Base-by-base conservation (phyloP, 2,329 filamentous ascomycete genomes). In the Orbilia blumenaviensis region DNA sequence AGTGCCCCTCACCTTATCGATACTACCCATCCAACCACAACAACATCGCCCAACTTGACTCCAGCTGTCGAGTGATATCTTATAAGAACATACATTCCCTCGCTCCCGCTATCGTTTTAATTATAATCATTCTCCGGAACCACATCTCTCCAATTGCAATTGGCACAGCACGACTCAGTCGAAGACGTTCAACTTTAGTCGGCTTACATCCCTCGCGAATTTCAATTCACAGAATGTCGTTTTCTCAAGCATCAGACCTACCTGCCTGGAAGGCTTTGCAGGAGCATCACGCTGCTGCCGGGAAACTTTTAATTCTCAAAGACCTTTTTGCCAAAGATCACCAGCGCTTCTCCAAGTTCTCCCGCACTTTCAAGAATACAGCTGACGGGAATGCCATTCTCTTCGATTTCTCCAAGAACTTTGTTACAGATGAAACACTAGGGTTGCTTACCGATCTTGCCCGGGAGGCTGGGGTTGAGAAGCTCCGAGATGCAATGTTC, bases 341-440 rank as follows among this genome's bases (percentile, higher is more conserved):
- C 58, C 83, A 91, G 82, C 93, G 95, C 78, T 98, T 97, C 86
- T 85, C 90, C 82, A 96, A 95, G 85, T 94, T 97, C 86, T 92
- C 90, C 83, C 92, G 90, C 83, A 92, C 88, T 81, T 97, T 98
- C 84, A 86, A 88, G 81, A 94, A 92, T 84, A 84, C 88, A 63
- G 90, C 91, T 80, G 92, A 96, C 81, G 88, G 87, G 81, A 90
- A 89, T 80, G 93, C 97, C 79, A 95, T 96, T 81, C 89, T 99
- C 78, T 99, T 98, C 84, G 95, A 99, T 85, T 99, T 97, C 86
- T 95, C 91, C 86, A 99, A 99, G 89, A 99, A 99, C 89, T 94
- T 99, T 84, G 84, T 98, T 81, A 79, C 71, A 78, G 92, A 97
- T 80, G 94, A 98, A 85, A 98, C 94, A 3, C 86, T 98, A 61